Percentiles rank a stretch among this genome's conserved stretches.
Conservation (phyloP, 2,329 filamentous ascomycete species). For the Curvularia eragrostidis region DNA sequence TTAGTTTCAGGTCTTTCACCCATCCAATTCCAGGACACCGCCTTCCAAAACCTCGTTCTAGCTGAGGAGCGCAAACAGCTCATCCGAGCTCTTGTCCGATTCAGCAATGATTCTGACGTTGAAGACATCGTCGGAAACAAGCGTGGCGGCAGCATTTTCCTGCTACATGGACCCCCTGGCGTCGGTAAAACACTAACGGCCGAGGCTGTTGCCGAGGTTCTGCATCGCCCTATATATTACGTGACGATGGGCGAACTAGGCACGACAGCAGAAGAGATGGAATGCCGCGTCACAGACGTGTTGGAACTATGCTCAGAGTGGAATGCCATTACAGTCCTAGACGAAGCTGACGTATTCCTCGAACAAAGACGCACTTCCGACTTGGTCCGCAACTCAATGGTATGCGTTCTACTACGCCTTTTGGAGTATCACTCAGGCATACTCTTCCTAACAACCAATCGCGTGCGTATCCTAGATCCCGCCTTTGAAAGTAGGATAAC, state of each 20-base stretch:
- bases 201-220: slow-evolving; percentile 82
- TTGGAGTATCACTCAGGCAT: slow-evolving; percentile 54
- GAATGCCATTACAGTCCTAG: slow-evolving; percentile 69
- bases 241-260: slow-evolving; percentile 83
- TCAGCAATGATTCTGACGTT: too few relatives aligned
- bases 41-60: too few relatives aligned
- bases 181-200: slow-evolving; percentile 90
- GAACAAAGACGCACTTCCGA: slow-evolving; percentile 51
- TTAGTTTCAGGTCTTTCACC: too few relatives aligned
- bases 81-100: too few relatives aligned
- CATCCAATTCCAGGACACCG: too few relatives aligned
- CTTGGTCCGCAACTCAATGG: slow-evolving; percentile 28
- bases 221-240: slow-evolving; percentile 83
- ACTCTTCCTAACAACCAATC: slow-evolving; percentile 54
- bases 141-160: not conserved
- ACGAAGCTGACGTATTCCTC: slow-evolving; percentile 59
- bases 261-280: slow-evolving; percentile 73
- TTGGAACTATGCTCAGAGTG: slow-evolving; percentile 85
- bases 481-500: slow-evolving; percentile 44
- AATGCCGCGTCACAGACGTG: slow-evolving; percentile 80
- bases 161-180: slow-evolving; percentile 66
- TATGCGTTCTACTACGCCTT: slow-evolving; percentile 41
- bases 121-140: too few relatives aligned
- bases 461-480: slow-evolving; percentile 49
- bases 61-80: too few relatives aligned